Evolutionary conservation across 176 grass and related monocot genomes (phyloP).

Genomic region (Carex cristatella): DNA sequence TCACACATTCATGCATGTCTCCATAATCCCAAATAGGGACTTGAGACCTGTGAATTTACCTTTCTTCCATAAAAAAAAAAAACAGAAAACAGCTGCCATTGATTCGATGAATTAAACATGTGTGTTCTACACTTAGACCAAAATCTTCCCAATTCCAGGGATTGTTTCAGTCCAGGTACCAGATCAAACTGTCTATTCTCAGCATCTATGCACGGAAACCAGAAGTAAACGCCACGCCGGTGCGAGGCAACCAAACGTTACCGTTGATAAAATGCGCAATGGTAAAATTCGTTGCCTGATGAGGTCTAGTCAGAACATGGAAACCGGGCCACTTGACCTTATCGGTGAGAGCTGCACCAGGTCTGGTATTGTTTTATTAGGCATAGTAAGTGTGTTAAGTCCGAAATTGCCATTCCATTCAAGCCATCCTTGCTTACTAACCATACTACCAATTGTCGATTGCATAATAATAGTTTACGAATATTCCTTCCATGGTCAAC

Average conservation of each 20-base stretch:
- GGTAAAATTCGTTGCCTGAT: slow-evolving; percentile 53
- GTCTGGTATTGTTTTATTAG: slow-evolving; percentile 53
- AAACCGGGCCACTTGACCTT: slow-evolving; percentile 55
- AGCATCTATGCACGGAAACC: slow-evolving; percentile 20
- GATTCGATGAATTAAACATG: no score
- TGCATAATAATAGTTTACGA: slow-evolving; percentile 58
- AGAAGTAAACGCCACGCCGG: slow-evolving; percentile 48
- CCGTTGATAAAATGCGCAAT: slow-evolving; percentile 60
- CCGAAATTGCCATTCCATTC: slow-evolving; percentile 45
- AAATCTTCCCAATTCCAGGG: not conserved
- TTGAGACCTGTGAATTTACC: no score
- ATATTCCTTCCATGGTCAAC: slow-evolving; percentile 58
- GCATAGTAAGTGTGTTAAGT: slow-evolving; percentile 57
- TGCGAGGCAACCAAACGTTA: slow-evolving; percentile 61
- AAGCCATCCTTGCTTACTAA: slow-evolving; percentile 50
- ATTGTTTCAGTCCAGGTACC: not conserved
- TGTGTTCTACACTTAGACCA: not conserved
- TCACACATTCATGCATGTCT: not conserved
- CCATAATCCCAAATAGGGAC: no score
- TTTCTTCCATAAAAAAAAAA: no score
- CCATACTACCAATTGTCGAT: slow-evolving; percentile 34
- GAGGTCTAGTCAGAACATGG: slow-evolving; percentile 31
- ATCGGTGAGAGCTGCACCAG: slow-evolving; percentile 13
- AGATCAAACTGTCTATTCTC: not conserved
- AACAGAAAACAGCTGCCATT: no score